phyloP scores from a whole-genome alignment of 2,329 filamentous ascomycete genomes.

The Aspergillus sp. region DNA sequence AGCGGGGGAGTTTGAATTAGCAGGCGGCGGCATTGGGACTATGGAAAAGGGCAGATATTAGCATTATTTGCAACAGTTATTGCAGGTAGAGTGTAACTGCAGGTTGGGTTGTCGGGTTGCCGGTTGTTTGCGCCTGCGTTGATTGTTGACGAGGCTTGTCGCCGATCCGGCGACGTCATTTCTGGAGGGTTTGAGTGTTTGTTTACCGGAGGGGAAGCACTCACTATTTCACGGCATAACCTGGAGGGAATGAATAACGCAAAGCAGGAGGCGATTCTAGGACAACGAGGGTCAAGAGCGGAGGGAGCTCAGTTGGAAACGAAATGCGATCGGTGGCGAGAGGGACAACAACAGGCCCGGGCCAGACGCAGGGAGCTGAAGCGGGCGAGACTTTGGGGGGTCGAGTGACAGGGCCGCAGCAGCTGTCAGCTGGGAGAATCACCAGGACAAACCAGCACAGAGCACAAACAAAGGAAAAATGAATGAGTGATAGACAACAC shows the following conservation, averaged over 20 bases:
- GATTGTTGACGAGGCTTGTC: conserved; percentile 4
- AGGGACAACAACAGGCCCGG: not conserved
- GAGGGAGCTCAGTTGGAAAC: not conserved
- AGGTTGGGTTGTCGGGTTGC: not conserved
- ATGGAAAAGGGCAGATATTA: not conserved
- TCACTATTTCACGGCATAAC: conserved; percentile 10
- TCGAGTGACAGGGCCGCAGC: conserved; percentile 4
- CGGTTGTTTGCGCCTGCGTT: conserved; percentile 1
- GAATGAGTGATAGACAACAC: not conserved
- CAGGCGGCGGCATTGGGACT: conserved; percentile 43
- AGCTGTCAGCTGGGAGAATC: conserved; percentile 11
- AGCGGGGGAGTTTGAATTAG: conserved; percentile 40
- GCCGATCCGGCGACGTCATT: conserved; percentile 8
- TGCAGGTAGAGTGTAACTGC: conserved; percentile 13
- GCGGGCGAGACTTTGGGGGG: not conserved
- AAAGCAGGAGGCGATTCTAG: not conserved
- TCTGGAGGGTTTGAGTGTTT: not conserved
- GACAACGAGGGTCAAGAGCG: not conserved
- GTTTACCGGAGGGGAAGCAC: conserved; percentile 8
- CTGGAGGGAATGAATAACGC: not conserved
- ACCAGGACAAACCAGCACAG: not conserved
- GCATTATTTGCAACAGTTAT: conserved; percentile 3
- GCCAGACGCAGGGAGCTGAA: conserved; percentile 2
- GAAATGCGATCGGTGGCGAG: not conserved
- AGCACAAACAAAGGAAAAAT: not conserved